Evolutionary conservation across 2,329 filamentous ascomycete genomes (phyloP).

Genomic region (Calonectria henricotiae): DNA sequence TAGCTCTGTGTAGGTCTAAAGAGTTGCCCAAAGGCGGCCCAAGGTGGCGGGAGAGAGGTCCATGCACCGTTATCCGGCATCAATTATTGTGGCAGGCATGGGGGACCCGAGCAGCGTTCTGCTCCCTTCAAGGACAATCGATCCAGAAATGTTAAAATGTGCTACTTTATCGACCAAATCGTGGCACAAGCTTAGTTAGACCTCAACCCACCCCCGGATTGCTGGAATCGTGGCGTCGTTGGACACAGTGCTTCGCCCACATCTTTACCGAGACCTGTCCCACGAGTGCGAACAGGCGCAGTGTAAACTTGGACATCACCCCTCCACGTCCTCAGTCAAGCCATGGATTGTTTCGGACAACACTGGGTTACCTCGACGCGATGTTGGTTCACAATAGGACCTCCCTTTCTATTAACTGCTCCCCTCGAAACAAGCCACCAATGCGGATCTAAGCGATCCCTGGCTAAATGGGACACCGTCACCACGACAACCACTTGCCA

Average conservation of each 20-base stretch:
- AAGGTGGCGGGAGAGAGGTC: slow-evolving; percentile 11
- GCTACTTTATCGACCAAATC: slow-evolving; percentile 4
- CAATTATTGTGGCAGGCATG: slow-evolving; percentile 20
- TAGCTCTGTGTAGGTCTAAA: slow-evolving; percentile 1
- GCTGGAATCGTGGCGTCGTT: slow-evolving; percentile 24
- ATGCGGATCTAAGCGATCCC: slow-evolving; percentile 16
- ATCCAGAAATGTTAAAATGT: slow-evolving; percentile 21
- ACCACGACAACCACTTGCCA: slow-evolving; percentile 33
- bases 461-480: slow-evolving; percentile 24
- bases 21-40: slow-evolving; percentile 22
- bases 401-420: slow-evolving; percentile 7
- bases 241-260: not conserved
- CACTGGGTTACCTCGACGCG: not conserved
- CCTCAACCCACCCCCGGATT: slow-evolving; percentile 14
- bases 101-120: slow-evolving; percentile 20
- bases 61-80: slow-evolving; percentile 28
- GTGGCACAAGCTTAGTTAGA: slow-evolving; percentile 15
- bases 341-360: not conserved
- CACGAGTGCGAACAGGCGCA: not conserved
- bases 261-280: not conserved
- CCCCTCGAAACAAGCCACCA: slow-evolving; percentile 23
- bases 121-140: slow-evolving; percentile 25
- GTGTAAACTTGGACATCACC: not conserved
- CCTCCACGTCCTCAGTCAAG: not conserved
- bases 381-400: not conserved